These are phyloP conservation scores for Kodamaea fukazawae DNA, from an alignment of 805 yeast species.

Conservation along the genomic window DNA sequence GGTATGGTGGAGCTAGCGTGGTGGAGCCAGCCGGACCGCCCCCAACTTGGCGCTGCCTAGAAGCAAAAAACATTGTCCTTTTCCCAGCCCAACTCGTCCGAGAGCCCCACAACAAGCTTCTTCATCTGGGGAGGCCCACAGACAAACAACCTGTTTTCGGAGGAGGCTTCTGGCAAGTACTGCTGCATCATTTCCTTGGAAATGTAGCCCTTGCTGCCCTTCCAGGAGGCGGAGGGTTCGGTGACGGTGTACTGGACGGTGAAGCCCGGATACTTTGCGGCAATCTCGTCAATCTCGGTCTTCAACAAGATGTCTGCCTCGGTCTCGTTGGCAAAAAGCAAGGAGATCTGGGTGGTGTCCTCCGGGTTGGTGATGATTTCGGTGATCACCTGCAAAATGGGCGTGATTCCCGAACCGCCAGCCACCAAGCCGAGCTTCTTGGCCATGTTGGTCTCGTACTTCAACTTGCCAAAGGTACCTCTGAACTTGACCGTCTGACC, in stretches of 20 bases:
- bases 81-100: slow-evolving; percentile 63
- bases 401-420: slow-evolving; percentile 90
- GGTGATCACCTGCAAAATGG: slow-evolving; percentile 77
- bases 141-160: slow-evolving; percentile 56
- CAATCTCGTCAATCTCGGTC: slow-evolving; percentile 69
- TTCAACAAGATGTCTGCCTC: slow-evolving; percentile 72
- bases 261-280: slow-evolving; percentile 60
- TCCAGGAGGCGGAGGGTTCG: slow-evolving; percentile 48
- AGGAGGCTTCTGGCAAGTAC: slow-evolving; percentile 50
- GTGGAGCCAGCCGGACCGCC: too few species aligned
- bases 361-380: slow-evolving; percentile 66
- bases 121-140: slow-evolving; percentile 80
- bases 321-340: slow-evolving; percentile 72
- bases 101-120: slow-evolving; percentile 44
- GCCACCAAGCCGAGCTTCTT: slow-evolving; percentile 68
- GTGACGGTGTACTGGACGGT: slow-evolving; percentile 58
- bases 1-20: too few species aligned
- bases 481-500: slow-evolving; percentile 69
- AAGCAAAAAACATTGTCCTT: slow-evolving; percentile 55
- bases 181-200: slow-evolving; percentile 55
- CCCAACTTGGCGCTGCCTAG: too few species aligned
- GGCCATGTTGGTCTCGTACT: slow-evolving; percentile 56
- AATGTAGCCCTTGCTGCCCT: slow-evolving; percentile 57
- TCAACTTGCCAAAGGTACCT: slow-evolving; percentile 78
- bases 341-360: slow-evolving; percentile 57